Percentiles rank a stretch among this genome's conserved stretches.
phyloP scores from a whole-genome alignment of 2,329 filamentous ascomycete genomes.

The Drechmeria coniospora region DNA sequence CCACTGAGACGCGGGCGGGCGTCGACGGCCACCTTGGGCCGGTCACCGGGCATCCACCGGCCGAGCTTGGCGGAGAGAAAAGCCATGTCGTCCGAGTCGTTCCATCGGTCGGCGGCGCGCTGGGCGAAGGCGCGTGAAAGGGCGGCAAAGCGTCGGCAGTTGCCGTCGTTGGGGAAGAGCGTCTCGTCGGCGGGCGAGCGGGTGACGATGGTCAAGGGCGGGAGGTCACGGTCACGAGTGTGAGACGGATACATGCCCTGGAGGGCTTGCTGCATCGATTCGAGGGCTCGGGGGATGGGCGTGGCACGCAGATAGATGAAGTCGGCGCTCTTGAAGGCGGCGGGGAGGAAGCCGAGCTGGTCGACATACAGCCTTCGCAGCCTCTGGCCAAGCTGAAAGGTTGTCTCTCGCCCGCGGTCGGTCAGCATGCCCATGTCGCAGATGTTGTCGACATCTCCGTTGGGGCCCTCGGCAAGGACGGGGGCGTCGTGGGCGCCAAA shows the following conservation, averaged over 20 bases:
- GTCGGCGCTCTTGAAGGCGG: constrained; percentile 36
- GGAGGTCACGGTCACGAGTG: constrained; percentile 30
- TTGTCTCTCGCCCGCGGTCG: constrained; percentile 58
- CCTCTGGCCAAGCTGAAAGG: constrained; percentile 50
- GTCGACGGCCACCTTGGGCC: constrained; percentile 62
- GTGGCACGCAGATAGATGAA: constrained; percentile 61
- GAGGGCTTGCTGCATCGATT: constrained; percentile 63
- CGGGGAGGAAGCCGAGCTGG: constrained; percentile 56
- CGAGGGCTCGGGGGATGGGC: constrained; percentile 58
- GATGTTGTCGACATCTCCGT: constrained; percentile 58
- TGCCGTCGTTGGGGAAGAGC: constrained; percentile 62
- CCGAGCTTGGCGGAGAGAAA: constrained; percentile 65
- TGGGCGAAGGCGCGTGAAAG: constrained; percentile 57
- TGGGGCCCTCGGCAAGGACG: constrained; percentile 49
- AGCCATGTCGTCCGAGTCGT: constrained; percentile 62
- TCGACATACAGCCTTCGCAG: constrained; percentile 60
- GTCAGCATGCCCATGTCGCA: constrained; percentile 70
- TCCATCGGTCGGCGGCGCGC: constrained; percentile 58
- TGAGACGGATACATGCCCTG: constrained; percentile 55
- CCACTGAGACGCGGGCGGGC: constrained; percentile 71
- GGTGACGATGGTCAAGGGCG: constrained; percentile 49
- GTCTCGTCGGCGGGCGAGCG: constrained; percentile 57
- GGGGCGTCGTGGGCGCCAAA: constrained; percentile 60
- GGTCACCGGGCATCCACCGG: constrained; percentile 69
- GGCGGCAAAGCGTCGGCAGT: constrained; percentile 56